Evolutionary conservation across 768 basidiomycete genomes (phyloP).

Genomic region (Tylopilus cervinicoccineus): DNA sequence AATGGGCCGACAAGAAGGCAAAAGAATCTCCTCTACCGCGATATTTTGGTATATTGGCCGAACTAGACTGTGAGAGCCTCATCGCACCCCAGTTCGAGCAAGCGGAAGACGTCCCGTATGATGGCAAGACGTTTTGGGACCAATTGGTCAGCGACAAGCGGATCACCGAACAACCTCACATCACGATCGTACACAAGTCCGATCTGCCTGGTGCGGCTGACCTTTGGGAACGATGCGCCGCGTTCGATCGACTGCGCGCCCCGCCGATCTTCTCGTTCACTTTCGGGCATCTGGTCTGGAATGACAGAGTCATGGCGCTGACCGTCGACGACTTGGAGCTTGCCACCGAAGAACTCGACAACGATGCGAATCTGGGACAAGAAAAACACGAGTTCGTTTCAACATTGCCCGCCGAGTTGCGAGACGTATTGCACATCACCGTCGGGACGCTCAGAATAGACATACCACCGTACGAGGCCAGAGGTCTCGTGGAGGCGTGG

Average conservation of each 20-base stretch:
- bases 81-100: constrained; percentile 41
- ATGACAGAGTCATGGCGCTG: constrained; percentile 76
- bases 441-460: constrained; percentile 62
- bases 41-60: constrained; percentile 79
- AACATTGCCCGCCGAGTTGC: constrained; percentile 43
- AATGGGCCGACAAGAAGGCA: constrained; percentile 22
- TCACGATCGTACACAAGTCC: constrained; percentile 80
- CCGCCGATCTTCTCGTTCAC: constrained; percentile 59
- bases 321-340: constrained; percentile 59
- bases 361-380: constrained; percentile 27
- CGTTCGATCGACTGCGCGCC: constrained; percentile 11
- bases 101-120: constrained; percentile 28
- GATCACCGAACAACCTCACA: constrained; percentile 64
- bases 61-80: constrained; percentile 55
- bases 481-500: constrained; percentile 56
- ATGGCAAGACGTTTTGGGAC: constrained; percentile 44
- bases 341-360: constrained; percentile 28
- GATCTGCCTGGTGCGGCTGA: constrained; percentile 30
- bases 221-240: constrained; percentile 42
- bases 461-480: constrained; percentile 68
- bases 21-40: constrained; percentile 37
- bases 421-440: constrained; percentile 72
- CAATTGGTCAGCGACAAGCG: constrained; percentile 42
- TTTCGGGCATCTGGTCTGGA: constrained; percentile 66
- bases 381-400: constrained; percentile 46